Conservation (phyloP, 192 early-diverging fungal genomes). For the Coemansia sp. region DNA sequence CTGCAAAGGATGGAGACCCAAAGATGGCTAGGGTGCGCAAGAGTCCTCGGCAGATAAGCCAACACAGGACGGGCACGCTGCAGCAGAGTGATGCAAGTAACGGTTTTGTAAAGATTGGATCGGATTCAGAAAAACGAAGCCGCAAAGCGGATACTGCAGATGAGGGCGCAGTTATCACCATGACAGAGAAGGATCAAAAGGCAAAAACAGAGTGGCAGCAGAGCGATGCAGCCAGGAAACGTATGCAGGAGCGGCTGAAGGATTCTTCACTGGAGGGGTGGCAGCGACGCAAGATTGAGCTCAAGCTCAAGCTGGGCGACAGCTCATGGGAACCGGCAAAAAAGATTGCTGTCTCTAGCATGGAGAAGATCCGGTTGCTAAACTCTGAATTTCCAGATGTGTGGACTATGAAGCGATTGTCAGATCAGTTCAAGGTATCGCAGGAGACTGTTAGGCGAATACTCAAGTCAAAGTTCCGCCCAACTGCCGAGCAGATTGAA, state of each 20-base stretch:
- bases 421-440: constrained; percentile 55
- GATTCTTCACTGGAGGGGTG: constrained; percentile 27
- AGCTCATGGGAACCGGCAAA: constrained; percentile 36
- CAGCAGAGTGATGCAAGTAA: too few relatives aligned
- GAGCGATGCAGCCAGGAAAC: constrained; percentile 11
- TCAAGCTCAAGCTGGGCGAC: constrained; percentile 35
- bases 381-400: constrained; percentile 50
- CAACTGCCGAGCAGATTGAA: constrained; percentile 21
- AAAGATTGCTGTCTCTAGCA: constrained; percentile 43
- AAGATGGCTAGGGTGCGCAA: neutral
- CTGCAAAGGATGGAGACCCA: constrained; percentile 1
- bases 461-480: constrained; percentile 53
- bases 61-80: neutral
- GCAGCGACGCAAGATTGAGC: constrained; percentile 52
- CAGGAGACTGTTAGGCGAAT: constrained; percentile 54
- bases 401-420: constrained; percentile 45
- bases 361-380: constrained; percentile 45
- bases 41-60: neutral
- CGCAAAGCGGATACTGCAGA: neutral
- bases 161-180: constrained; percentile 5
- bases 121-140: neutral
- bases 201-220: constrained; percentile 22
- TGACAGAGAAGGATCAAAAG: constrained; percentile 20
- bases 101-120: constrained; percentile 28
- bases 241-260: constrained; percentile 19